Base-by-base conservation (phyloP, 305 asterid genomes). In the Ajuga reptans region DNA sequence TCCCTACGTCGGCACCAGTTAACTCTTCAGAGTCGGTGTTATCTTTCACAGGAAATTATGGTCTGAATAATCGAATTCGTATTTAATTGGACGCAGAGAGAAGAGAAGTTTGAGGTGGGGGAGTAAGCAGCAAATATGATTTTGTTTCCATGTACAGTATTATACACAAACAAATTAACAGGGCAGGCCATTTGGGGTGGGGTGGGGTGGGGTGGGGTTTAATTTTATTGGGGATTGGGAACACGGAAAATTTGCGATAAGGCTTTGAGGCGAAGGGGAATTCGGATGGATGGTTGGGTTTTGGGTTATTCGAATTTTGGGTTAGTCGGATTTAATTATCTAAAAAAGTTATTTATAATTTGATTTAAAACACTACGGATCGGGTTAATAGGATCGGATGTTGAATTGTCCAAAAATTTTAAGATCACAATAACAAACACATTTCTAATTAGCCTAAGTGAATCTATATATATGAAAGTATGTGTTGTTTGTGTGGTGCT, bases 211-310 rank as follows among this genome's bases (percentile, higher is more conserved):
- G 42, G 29, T 18, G 4, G 21, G 4, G 4, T 1, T 45, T 6
- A 11, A 7, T 42, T 11, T 52, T 54, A 69, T 69, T 63, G 79
- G 79, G 75, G 69, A 47, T 9, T 41, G 47, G 36, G 36, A 31
- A 31, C 6, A 4, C 21, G 75, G 64, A 18, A 72, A 46, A 39
- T 62, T 1, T 42, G 58, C 18, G 76, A 72, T 64, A 63, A 58
- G 53, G 31, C 18, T 24, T 5, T 5, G 47, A 9, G 49, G 49
- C n/a, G 11, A n/a, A n/a, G n/a, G n/a, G n/a, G n/a, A n/a, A n/a
- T n/a, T n/a, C n/a, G n/a, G n/a, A n/a, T n/a, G n/a, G n/a, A n/a
- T n/a, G n/a, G n/a, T n/a, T n/a, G n/a, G n/a, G n/a, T n/a, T n/a
- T n/a, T n/a, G n/a, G n/a, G n/a, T n/a, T n/a, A n/a, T n/a, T n/a